Evolutionary conservation across 2,329 filamentous ascomycete genomes (phyloP).

Genomic region (Eutypella sp.): DNA sequence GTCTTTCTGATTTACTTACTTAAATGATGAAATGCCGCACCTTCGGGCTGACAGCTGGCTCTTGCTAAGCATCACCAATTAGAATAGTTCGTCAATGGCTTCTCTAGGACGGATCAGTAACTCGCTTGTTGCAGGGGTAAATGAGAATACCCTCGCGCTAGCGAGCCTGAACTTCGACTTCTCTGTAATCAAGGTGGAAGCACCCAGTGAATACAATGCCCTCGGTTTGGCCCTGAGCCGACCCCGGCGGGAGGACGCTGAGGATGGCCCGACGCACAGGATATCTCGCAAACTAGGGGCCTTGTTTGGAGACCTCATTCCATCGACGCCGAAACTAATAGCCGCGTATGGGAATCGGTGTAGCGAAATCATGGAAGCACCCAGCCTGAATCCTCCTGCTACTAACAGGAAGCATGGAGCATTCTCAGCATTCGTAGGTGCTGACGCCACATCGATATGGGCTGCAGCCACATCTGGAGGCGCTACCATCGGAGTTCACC

Average conservation of each 20-base stretch:
- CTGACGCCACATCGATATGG: conserved; percentile 16
- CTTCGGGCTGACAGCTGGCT: too few species aligned
- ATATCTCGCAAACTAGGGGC: conserved; percentile 7
- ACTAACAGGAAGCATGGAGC: conserved; percentile 2
- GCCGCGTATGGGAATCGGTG: conserved; percentile 27
- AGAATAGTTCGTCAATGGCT: too few species aligned
- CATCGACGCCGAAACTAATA: conserved; percentile 1
- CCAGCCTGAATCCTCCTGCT: conserved; percentile 3
- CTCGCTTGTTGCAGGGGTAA: neutral
- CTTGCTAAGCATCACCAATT: too few species aligned
- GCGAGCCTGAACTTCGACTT: conserved; percentile 11
- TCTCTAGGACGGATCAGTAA: neutral
- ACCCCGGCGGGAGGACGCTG: conserved; percentile 3
- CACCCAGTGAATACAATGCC: conserved; percentile 4
- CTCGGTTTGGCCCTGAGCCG: conserved; percentile 4
- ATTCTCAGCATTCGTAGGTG: conserved; percentile 22
- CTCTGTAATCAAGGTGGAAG: conserved; percentile 5
- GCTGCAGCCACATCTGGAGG: conserved; percentile 17
- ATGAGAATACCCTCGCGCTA: conserved; percentile 9
- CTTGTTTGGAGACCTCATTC: conserved; percentile 5
- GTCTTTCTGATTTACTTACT: too few species aligned
- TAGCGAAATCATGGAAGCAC: conserved; percentile 23
- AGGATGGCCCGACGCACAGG: conserved; percentile 4
- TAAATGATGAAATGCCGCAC: too few species aligned
- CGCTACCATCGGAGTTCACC: conserved; percentile 24